phyloP scores from a whole-genome alignment of 2,329 filamentous ascomycete species.

The Xylariaceae sp. region DNA sequence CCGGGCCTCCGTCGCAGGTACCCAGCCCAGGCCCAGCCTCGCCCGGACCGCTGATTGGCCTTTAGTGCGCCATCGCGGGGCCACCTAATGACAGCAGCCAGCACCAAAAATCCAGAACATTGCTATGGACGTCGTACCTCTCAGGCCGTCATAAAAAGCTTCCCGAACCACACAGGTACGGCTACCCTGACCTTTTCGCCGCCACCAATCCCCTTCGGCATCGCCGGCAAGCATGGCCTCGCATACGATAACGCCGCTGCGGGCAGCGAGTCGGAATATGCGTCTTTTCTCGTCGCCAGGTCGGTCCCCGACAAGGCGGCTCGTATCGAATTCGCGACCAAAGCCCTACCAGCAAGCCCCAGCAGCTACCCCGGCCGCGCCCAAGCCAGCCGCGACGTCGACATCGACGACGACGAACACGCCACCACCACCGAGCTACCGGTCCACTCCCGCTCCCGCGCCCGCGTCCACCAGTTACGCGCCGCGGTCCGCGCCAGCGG shows the following conservation, averaged over 20 bases:
- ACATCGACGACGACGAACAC: no score
- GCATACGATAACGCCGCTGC: conserved; percentile 15
- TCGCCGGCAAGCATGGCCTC: conserved; percentile 13
- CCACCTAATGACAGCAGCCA: no score
- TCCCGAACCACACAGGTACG: not conserved
- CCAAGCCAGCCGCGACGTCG: conserved; percentile 6
- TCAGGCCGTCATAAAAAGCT: not conserved
- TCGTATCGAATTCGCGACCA: conserved; percentile 10
- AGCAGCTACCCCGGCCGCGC: conserved; percentile 3
- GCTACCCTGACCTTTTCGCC: no score
- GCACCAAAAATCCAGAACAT: no score
- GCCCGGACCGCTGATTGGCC: no score
- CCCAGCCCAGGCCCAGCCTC: no score
- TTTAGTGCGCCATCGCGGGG: no score
- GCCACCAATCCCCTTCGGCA: no score
- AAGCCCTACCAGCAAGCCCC: conserved; percentile 7
- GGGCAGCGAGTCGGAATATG: conserved; percentile 6
- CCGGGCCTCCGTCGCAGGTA: no score
- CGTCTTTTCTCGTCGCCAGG: not conserved
- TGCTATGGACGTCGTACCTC: no score
- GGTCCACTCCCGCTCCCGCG: conserved; percentile 6
- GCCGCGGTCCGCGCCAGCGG: conserved; percentile 19
- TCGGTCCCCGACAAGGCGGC: not conserved
- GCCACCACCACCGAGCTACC: not conserved
- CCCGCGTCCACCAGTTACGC: conserved; percentile 4